Base-by-base conservation (phyloP, 2,329 filamentous ascomycete species). In the Emmonsiellopsis sp. region DNA sequence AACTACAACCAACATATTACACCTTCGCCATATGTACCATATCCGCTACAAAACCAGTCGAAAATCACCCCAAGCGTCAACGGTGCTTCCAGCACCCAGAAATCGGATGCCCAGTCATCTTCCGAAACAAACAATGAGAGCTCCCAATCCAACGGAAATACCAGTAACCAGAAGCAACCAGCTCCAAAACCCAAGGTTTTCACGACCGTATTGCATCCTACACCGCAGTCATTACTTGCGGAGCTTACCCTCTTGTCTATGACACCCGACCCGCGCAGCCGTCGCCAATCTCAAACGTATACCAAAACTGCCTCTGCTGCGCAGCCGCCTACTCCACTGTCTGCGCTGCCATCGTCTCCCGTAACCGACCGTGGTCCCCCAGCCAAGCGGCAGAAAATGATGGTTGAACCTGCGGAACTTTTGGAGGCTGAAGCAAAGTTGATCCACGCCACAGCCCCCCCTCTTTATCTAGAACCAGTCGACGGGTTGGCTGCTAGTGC, bases 1-100 rank as follows among this genome's bases (percentile, higher is more conserved):
- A 95, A 95, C 67, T 88, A 91, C 67, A 95, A 90, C 64, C 84
- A 84, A 56, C 93, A 89, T 63, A 79, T 97, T 47, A 96, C 91
- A 0, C 93, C 92, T 0, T 97, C 93, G 0, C 83, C 91, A 0
- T 90, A 86, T 66, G 87, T 82, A 0, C 84, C 89, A 0, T 95
- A 85, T 65, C 89, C 85, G 13, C 71, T 70, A 48, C 69, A 70
- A 48, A 71, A 65, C 53, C 68, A 70, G 50, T 62, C 68, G 34
- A 43, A 80, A 78, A 57, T 76, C 79, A 62, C 73, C 65, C 48
- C 63, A 31, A 51, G 54, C 35, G 2, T 32, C 30, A 34, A 38
- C 44, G 52, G 45, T 11, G 38, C 13, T 26, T 16, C 41, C 30
- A 41, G 30, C 42, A 35, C 47, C 34, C 35, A 45, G 41, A 56